Percentiles rank a stretch among this genome's conserved stretches.
phyloP scores from a whole-genome alignment of 768 basidiomycete species.

The Tulasnella sp. region DNA sequence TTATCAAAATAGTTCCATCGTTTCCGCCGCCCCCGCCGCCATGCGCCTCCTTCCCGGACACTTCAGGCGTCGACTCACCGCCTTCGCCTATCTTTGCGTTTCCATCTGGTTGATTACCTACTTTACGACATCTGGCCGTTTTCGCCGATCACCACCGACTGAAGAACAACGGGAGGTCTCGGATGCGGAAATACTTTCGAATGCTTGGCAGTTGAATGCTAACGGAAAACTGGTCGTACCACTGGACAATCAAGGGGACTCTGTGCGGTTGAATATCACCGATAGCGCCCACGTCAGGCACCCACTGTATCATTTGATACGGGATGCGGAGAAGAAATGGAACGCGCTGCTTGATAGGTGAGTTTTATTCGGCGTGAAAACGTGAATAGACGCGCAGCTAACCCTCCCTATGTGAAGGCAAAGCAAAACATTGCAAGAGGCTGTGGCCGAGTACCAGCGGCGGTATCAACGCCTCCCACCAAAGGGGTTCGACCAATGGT shows the following conservation, averaged over 20 bases:
- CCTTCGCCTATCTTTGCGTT: no score
- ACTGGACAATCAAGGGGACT: not conserved
- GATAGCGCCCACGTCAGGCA: constrained; percentile 33
- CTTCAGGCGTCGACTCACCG: no score
- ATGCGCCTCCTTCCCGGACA: no score
- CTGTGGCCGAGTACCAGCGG: constrained; percentile 32
- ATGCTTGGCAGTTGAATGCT: not conserved
- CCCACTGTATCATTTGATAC: constrained; percentile 78
- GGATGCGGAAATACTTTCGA: not conserved
- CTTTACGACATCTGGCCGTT: no score
- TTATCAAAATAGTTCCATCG: no score
- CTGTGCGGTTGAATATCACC: not conserved
- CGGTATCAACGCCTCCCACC: constrained; percentile 32
- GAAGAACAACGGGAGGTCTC: no score
- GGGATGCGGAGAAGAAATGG: constrained; percentile 65
- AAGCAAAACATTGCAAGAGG: constrained; percentile 31
- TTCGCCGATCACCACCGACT: no score
- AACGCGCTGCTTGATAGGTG: constrained; percentile 42
- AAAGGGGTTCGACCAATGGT: constrained; percentile 39
- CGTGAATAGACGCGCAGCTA: no score
- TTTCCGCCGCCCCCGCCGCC: no score
- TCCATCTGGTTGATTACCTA: no score
- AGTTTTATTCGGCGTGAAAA: not conserved
- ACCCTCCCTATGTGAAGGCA: constrained; percentile 37
- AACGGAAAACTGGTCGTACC: constrained; percentile 3